Percentiles rank a stretch among this genome's conserved stretches.
These are phyloP conservation scores for Clitopilus passeckerianus DNA, from an alignment of 768 basidiomycete species.

Conservation along the genomic window DNA sequence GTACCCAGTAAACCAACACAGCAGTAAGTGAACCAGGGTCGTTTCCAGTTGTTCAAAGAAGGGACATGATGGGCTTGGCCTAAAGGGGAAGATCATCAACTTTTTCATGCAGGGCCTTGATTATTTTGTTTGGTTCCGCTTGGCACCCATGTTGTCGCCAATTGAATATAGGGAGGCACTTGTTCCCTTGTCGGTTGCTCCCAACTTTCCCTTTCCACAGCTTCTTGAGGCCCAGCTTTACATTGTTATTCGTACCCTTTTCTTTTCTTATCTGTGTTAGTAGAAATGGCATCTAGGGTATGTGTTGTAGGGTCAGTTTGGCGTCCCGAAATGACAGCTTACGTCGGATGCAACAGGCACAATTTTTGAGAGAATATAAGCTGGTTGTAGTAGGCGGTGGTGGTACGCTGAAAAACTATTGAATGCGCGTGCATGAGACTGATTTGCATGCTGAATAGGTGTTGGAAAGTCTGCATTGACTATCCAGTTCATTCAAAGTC, in stretches of 20 bases:
- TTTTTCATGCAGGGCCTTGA: not conserved
- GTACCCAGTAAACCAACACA: not conserved
- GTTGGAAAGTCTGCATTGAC: conserved; percentile 82
- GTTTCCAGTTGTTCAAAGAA: not conserved
- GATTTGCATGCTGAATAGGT: conserved; percentile 25
- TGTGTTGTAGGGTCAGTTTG: conserved; percentile 6
- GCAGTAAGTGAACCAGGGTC: not conserved
- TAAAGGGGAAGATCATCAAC: not conserved
- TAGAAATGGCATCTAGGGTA: conserved; percentile 34
- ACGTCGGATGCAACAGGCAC: conserved; percentile 45
- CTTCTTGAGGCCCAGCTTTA: conserved; percentile 1
- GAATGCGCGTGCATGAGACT: not conserved
- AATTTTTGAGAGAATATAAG: conserved; percentile 96
- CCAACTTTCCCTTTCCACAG: conserved; percentile 7
- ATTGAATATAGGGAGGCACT: conserved; percentile 8
- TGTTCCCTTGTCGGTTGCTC: conserved; percentile 4
- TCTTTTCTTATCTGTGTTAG: not conserved
- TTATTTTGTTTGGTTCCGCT: conserved; percentile 14
- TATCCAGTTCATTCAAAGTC: conserved; percentile 96
- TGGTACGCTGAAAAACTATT: conserved; percentile 46
- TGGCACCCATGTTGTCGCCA: conserved; percentile 4
- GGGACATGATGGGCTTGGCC: not conserved
- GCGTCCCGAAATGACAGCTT: not conserved
- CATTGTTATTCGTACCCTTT: conserved; percentile 1
- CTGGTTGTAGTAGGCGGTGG: conserved; percentile 98